phyloP scores from a whole-genome alignment of 108 stramenopile genomes.

The Conticribra guillardii region DNA sequence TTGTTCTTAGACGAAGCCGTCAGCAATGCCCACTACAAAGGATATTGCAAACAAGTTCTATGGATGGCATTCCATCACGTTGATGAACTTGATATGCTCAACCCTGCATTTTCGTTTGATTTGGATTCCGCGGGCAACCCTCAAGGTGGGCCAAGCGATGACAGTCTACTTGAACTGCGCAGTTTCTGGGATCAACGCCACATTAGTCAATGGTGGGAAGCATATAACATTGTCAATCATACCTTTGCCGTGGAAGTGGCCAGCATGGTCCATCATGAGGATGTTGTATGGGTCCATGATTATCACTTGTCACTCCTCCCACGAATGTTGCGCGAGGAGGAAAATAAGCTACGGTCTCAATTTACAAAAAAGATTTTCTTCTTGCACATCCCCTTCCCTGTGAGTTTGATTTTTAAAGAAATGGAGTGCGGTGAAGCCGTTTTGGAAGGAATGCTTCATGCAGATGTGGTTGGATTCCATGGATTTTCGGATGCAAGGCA shows the following conservation, averaged over 20 bases:
- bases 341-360: slow-evolving; percentile 17
- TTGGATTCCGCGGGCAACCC: slow-evolving; percentile 43
- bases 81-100: slow-evolving; percentile 45
- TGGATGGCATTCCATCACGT: slow-evolving; percentile 85
- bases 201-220: slow-evolving; percentile 51
- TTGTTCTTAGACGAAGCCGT: slow-evolving; percentile 58
- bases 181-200: slow-evolving; percentile 53
- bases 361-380: slow-evolving; percentile 73
- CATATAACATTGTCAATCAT: slow-evolving; percentile 61
- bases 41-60: slow-evolving; percentile 75
- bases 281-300: slow-evolving; percentile 88
- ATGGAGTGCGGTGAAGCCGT: slow-evolving; percentile 63
- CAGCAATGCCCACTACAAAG: slow-evolving; percentile 61
- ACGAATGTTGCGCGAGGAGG: slow-evolving; percentile 51
- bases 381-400: slow-evolving; percentile 89
- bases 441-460: slow-evolving; percentile 72
- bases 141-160: slow-evolving; percentile 8
- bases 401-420: slow-evolving; percentile 79
- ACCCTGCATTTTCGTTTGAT: slow-evolving; percentile 52
- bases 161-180: slow-evolving; percentile 16
- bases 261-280: slow-evolving; percentile 43
- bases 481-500: slow-evolving; percentile 89
- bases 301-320: slow-evolving; percentile 86
- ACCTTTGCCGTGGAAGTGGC: slow-evolving; percentile 57
- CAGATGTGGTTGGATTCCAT: slow-evolving; percentile 87